Conservation (phyloP, 345 rosid species). For the Pistacia integerrima region DNA sequence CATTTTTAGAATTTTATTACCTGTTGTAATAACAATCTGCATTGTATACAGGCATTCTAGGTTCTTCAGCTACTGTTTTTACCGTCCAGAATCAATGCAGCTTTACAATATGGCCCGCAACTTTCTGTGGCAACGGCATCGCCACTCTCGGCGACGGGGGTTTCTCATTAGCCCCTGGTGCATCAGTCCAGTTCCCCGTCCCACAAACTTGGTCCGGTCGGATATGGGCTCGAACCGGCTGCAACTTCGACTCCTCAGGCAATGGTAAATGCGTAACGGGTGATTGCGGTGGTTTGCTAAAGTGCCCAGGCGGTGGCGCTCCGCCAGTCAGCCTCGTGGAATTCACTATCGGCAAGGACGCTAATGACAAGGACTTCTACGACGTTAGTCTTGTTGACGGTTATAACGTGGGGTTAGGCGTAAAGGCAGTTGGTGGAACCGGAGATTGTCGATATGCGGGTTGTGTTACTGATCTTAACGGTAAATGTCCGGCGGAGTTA, state of each 20-base stretch:
- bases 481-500: constrained; percentile 65
- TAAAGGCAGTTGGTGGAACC: constrained; percentile 57
- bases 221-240: constrained; percentile 86
- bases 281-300: constrained; percentile 72
- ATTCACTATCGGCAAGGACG: constrained; percentile 58
- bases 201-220: constrained; percentile 89
- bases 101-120: constrained; percentile 87
- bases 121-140: constrained; percentile 63
- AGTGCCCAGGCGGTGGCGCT: constrained; percentile 72
- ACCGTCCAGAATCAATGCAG: constrained; percentile 70
- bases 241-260: constrained; percentile 70
- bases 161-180: constrained; percentile 52
- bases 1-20: not conserved
- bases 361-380: constrained; percentile 65
- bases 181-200: constrained; percentile 54
- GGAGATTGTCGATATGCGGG: constrained; percentile 85
- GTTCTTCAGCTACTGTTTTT: constrained; percentile 55
- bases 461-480: constrained; percentile 69
- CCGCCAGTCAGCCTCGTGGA: constrained; percentile 76
- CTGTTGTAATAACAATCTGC: not conserved
- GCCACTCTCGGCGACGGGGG: constrained; percentile 74
- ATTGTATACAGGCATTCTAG: constrained; percentile 29
- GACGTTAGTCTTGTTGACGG: constrained; percentile 97
- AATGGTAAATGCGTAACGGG: constrained; percentile 73
- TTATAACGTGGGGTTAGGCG: constrained; percentile 78